Percentiles rank a stretch among this genome's conserved stretches.
These are phyloP conservation scores for Epichloe festucae DNA, from an alignment of 2,329 filamentous ascomycete genomes.

Conservation along the genomic window DNA sequence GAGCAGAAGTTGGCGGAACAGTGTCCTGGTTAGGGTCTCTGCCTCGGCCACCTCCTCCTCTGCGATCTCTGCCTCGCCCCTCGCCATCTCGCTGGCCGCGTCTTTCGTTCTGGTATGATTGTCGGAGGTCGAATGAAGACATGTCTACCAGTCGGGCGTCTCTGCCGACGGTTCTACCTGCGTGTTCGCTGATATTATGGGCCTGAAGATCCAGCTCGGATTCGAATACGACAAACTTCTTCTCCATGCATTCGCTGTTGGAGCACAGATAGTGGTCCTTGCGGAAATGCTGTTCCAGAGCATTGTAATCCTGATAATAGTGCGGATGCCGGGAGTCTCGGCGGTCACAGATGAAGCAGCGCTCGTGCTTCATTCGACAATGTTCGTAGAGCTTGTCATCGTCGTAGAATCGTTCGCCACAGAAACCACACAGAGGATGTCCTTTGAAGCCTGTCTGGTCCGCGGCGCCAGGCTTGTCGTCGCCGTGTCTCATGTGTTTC, in stretches of 20 bases:
- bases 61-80: conserved; percentile 28
- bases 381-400: conserved; percentile 91
- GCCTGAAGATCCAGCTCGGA: conserved; percentile 91
- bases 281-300: conserved; percentile 74
- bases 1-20: conserved; percentile 61
- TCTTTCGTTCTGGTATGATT: conserved; percentile 53
- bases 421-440: conserved; percentile 90
- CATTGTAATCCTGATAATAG: conserved; percentile 83
- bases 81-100: conserved; percentile 20
- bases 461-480: conserved; percentile 76
- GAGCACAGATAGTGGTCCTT: conserved; percentile 77
- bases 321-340: conserved; percentile 58
- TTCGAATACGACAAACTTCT: conserved; percentile 95
- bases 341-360: conserved; percentile 87
- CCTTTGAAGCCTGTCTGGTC: conserved; percentile 95
- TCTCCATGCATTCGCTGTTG: conserved; percentile 81
- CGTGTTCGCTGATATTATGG: conserved; percentile 78
- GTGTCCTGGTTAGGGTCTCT: conserved; percentile 80
- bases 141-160: conserved; percentile 82
- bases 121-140: conserved; percentile 68
- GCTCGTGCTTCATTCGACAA: conserved; percentile 86
- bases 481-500: conserved; percentile 79
- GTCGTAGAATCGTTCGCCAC: conserved; percentile 82
- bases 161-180: conserved; percentile 69
- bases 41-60: conserved; percentile 41